Base-by-base conservation (phyloP, 352 stramenopile species). In the Globisporangium mamillatum region DNA sequence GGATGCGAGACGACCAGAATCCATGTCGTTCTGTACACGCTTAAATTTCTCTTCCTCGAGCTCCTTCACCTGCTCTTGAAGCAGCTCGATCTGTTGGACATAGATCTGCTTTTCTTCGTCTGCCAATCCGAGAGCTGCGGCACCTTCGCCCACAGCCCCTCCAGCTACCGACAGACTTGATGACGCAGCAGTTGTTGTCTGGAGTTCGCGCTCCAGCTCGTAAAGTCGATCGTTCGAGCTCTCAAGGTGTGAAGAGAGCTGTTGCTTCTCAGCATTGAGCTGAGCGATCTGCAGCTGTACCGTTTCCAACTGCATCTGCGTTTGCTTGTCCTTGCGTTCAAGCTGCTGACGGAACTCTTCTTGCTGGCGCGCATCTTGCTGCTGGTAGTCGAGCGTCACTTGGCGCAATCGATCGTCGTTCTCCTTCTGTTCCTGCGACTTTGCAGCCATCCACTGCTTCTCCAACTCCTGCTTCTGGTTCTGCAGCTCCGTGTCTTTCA, bases 81-180 rank as follows among this genome's bases (percentile, higher is more conserved):
- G 64, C 27, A 84, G 34, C 60, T 85, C 79, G 14, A 90, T 79
- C 46, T 90, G 80, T 29, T 84, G 75, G 8, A 69, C 66, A 59
- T 85, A 84, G 67, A 85, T 76, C n/a, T 70, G 76, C 36, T 82
- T 83, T 48, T 90, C 82, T 66, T 90, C 82, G 60, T 75, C 78
- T 2, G 73, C 77, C 3, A 82, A 57, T 16, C 64, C 70, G 29
- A 73, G 24, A 29, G 24, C 36, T 7, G 41, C 24, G 27, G 71
- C 25, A 66, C 66, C 9, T 53, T 63, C 46, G 62, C 56, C 7
- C 48, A 55, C 48, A 55, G 48, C 32, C 29, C 41, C 32, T 24
- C 41, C 36, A 64, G 2, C n/a, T 50, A 36, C 73, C 67, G 0
- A 63, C 36, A 60, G 9, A 27, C 7, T 69, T 20, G n/a, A 27